Conservation (phyloP, 1,284 basidiomycete species). For the Cutaneotrichosporon cyanovorans region DNA sequence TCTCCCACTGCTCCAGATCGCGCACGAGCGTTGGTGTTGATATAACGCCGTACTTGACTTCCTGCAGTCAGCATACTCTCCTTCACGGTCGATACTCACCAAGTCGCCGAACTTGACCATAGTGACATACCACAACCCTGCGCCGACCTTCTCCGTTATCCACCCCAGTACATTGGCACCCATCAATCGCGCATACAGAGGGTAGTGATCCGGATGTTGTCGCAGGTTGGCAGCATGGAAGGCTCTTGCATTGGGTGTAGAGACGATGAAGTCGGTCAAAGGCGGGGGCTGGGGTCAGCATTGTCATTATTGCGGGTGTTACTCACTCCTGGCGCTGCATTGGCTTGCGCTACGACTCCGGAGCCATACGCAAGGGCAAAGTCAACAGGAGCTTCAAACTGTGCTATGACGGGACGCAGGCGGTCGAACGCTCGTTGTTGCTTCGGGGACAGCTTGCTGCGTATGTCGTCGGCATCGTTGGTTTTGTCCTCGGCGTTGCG, state of each 20-base stretch:
- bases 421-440: conserved; percentile 20
- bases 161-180: conserved; percentile 65
- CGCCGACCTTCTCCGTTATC: conserved; percentile 65
- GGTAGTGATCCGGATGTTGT: conserved; percentile 83
- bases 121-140: conserved; percentile 93
- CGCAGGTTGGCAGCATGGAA: conserved; percentile 94
- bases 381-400: conserved; percentile 33
- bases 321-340: conserved; percentile 29
- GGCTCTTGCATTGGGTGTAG: conserved; percentile 80
- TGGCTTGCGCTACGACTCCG: conserved; percentile 44
- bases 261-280: conserved; percentile 93
- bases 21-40: conserved; percentile 79
- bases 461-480: background rate
- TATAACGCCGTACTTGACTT: conserved; percentile 96
- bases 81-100: conserved; percentile 56
- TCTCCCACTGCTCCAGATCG: conserved; percentile 86
- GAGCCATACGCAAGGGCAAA: conserved; percentile 45
- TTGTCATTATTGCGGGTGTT: background rate
- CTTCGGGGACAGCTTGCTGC: background rate
- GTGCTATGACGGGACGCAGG: conserved; percentile 33
- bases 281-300: conserved; percentile 47
- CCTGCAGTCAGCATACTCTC: conserved; percentile 48
- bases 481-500: background rate
- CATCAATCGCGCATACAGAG: conserved; percentile 68
- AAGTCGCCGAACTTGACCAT: conserved; percentile 74